Evolutionary conservation across 2,329 filamentous ascomycete species (phyloP).

Genomic region (Aspergillus sp.): DNA sequence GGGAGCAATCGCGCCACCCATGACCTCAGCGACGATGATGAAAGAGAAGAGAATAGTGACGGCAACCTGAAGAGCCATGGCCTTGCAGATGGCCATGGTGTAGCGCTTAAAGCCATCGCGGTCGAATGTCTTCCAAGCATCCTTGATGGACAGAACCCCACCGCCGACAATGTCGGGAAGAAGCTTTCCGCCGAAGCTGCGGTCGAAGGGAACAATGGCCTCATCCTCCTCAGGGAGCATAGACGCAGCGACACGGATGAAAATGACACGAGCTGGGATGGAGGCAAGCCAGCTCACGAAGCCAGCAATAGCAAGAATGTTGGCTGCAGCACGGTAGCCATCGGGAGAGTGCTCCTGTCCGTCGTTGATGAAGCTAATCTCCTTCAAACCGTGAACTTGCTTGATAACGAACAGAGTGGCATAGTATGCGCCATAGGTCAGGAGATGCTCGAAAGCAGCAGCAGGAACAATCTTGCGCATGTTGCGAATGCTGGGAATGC

Average conservation of each 20-base stretch:
- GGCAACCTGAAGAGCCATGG: slow-evolving; percentile 60
- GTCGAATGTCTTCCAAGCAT: slow-evolving; percentile 81
- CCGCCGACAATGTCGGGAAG: slow-evolving; percentile 75
- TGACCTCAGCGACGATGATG: slow-evolving; percentile 14
- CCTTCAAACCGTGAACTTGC: slow-evolving; percentile 37
- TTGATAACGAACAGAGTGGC: slow-evolving; percentile 51
- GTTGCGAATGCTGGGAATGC: slow-evolving; percentile 68
- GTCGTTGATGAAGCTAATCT: slow-evolving; percentile 22
- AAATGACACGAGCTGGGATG: slow-evolving; percentile 75
- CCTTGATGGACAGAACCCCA: slow-evolving; percentile 71
- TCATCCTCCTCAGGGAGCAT: slow-evolving; percentile 81
- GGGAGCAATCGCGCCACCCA: slow-evolving; percentile 15
- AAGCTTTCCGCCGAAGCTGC: slow-evolving; percentile 77
- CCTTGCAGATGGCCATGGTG: slow-evolving; percentile 75
- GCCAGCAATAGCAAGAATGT: slow-evolving; percentile 47
- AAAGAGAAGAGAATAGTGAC: slow-evolving; percentile 40
- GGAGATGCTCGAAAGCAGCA: slow-evolving; percentile 63
- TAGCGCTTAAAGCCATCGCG: slow-evolving; percentile 73
- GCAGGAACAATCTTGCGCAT: slow-evolving; percentile 74
- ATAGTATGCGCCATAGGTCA: slow-evolving; percentile 53
- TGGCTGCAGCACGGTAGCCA: slow-evolving; percentile 13
- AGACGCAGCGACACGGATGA: slow-evolving; percentile 84
- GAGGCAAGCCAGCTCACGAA: slow-evolving; percentile 65
- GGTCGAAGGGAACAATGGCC: slow-evolving; percentile 88
- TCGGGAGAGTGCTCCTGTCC: slow-evolving; percentile 13